Evolutionary conservation across 441 rosid species (phyloP), one percentile per base, ranked within the genome.

Genomic region (Mallotus japonicus): DNA sequence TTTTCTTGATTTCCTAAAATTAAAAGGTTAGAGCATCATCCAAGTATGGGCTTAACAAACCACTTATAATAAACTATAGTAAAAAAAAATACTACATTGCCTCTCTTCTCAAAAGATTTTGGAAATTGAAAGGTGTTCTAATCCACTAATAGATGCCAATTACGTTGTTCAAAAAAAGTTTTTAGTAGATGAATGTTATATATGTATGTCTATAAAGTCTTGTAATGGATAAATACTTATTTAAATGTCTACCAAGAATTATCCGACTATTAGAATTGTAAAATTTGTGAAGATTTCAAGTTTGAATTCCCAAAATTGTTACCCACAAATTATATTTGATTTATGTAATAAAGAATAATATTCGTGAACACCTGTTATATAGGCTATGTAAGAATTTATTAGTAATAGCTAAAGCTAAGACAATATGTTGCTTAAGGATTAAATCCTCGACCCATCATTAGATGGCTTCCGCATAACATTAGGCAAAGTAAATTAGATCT

Each of bases 11-110:
- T 73, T 65, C 73, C 61, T 68, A 19, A 56, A 16, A 6, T 20
- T 69, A 63, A 72, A 67, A 57, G 67, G 34, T 44, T 37, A 51
- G 64, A 63, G 32, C 32, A 28, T 28, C 78, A 53, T 50, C 24
- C 19, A 11, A 19, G 85, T 67, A 84, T 80, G 87, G 85, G 77
- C 73, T 74, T 58, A 65, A 56, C 6, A 12, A 24, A 37, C 44
- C 75, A 44, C 34, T 65, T 42, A 34, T 0, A 14, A 47, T 47
- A 63, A 58, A 50, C 17, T 12, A 50, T 44, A 47, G 49, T 14
- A 70, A 24, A 58, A 32, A 32, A 15, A 44, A 66, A 62, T 24
- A 22, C 34, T 11, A 37, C 13, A 24, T 13, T 11, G 46, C 13
- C 37, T 13, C 54, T 34, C 28, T 53, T 44, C 20, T n/a, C n/a